These are phyloP conservation scores for Scutellaria galericulata DNA, from an alignment of 257 asterid genomes.

Conservation along the genomic window DNA sequence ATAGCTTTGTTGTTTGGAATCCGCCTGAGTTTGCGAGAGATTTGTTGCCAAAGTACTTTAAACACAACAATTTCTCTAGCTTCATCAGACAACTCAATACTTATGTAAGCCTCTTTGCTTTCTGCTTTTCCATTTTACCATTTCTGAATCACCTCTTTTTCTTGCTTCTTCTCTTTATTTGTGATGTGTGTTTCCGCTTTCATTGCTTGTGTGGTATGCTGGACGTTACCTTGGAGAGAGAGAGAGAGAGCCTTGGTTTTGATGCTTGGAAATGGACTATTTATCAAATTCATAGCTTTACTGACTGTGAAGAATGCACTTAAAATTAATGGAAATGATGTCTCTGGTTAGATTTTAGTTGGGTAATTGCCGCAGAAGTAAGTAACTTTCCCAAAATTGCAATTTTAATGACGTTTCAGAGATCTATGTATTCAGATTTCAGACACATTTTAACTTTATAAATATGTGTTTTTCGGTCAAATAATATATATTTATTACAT, in stretches of 20 bases:
- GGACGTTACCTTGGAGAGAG: not conserved
- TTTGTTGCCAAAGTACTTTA: constrained; percentile 84
- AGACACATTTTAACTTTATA: no score
- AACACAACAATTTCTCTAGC: constrained; percentile 93
- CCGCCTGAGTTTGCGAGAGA: constrained; percentile 89
- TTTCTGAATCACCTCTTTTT: not conserved
- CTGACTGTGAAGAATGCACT: not conserved
- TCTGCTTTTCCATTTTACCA: not conserved
- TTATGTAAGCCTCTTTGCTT: constrained; percentile 60
- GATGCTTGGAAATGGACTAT: no score
- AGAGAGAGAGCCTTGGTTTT: no score
- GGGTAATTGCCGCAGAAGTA: no score
- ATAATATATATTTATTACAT: no score
- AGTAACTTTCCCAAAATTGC: no score
- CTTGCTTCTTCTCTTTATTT: not conserved
- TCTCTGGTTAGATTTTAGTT: no score
- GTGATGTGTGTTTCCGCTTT: not conserved
- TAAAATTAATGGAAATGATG: no score
- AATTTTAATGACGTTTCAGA: no score
- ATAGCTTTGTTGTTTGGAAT: constrained; percentile 85
- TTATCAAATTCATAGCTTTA: not conserved
- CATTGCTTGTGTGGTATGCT: constrained; percentile 1
- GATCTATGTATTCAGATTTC: no score
- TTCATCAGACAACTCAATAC: constrained; percentile 93
- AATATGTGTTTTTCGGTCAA: no score